Base-by-base conservation (phyloP, 2,329 filamentous ascomycete species). In the Allantophomopsis cytisporea region DNA sequence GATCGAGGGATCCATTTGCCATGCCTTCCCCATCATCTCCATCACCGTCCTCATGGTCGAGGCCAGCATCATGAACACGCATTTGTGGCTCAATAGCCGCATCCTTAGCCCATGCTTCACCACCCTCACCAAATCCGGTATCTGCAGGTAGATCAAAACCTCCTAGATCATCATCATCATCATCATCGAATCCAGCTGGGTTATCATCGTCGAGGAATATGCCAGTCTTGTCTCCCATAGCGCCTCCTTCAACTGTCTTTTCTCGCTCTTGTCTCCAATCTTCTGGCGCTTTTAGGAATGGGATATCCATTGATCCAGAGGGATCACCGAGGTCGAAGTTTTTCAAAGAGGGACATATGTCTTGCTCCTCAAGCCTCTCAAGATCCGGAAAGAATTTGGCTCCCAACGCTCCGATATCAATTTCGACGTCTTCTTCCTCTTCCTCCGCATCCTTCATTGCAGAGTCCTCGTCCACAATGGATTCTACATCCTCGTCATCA, bases 271-370 rank as follows among this genome's bases (percentile, higher is more conserved):
- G 72, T 43, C 76, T 73, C 84, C 83, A 88, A 56, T 94, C 85
- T 40, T 95, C 89, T 0, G 82, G 74, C 1, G 85, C 85, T 51
- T 89, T 89, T 44, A 98, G 66, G 55, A 96, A 94, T 1, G 91
- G 89, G 38, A 98, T 83, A 55, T 95, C 85, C 50, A 93, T 70
- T 1, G 85, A 82, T 7, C 82, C 84, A 18, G 83, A 84, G 3
- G 85, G 78, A 56, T 94, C 82, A 17, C 89, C 88, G 1, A 98
- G 70, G 50, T 94, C 87, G 51, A 96, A 94, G 13, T 79, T 86
- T 60, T 95, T 96, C 47, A 98, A 69, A 0, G 89, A 95, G 0
- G 89, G 89, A 53, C 91, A 98, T 13, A 98, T 81, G 55, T 96
- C 88, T 52, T 95, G 82, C 46, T 80, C 76, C 41, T 94, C 87